Percentiles rank a stretch among this genome's conserved stretches.
Evolutionary conservation across 345 rosid species (phyloP).

Genomic region (Moringa oleifera): DNA sequence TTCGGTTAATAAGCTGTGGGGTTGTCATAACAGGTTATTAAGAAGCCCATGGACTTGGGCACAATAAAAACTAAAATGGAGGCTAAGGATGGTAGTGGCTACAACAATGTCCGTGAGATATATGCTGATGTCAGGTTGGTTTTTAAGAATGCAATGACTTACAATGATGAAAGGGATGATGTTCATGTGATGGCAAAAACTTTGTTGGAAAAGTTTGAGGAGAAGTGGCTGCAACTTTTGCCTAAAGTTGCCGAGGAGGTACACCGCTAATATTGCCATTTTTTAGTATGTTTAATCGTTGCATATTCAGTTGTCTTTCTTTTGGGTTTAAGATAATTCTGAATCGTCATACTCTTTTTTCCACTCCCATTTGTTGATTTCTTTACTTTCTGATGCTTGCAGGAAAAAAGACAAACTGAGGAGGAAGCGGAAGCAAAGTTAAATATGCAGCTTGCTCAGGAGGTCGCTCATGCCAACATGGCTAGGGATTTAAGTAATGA

Average conservation of each 20-base stretch:
- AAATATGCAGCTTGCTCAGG: conserved; percentile 46
- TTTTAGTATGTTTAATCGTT: conserved; percentile 3
- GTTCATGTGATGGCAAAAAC: conserved; percentile 68
- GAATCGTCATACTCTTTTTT: conserved; percentile 1
- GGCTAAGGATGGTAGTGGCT: conserved; percentile 45
- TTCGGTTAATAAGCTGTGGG: background rate
- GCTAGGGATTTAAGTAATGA: conserved; percentile 58
- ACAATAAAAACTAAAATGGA: conserved; percentile 69
- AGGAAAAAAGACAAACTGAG: conserved; percentile 61
- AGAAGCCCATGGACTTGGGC: conserved; percentile 81
- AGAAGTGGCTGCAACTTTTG: conserved; percentile 71
- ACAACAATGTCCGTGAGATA: conserved; percentile 74
- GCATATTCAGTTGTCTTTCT: background rate
- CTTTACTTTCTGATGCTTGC: conserved; percentile 9
- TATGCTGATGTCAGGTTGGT: conserved; percentile 82
- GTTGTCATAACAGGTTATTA: conserved; percentile 44
- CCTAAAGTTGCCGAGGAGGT: conserved; percentile 84
- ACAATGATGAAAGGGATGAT: conserved; percentile 63
- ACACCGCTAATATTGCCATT: conserved; percentile 2
- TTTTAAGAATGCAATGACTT: conserved; percentile 79
- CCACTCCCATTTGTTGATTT: background rate
- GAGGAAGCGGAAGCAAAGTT: conserved; percentile 43
- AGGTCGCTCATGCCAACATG: conserved; percentile 51
- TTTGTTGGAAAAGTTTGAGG: conserved; percentile 64
- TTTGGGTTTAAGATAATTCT: conserved; percentile 1